These are phyloP conservation scores for Chalara sp. DNA, from an alignment of 2,329 filamentous ascomycete species.

Conservation along the genomic window DNA sequence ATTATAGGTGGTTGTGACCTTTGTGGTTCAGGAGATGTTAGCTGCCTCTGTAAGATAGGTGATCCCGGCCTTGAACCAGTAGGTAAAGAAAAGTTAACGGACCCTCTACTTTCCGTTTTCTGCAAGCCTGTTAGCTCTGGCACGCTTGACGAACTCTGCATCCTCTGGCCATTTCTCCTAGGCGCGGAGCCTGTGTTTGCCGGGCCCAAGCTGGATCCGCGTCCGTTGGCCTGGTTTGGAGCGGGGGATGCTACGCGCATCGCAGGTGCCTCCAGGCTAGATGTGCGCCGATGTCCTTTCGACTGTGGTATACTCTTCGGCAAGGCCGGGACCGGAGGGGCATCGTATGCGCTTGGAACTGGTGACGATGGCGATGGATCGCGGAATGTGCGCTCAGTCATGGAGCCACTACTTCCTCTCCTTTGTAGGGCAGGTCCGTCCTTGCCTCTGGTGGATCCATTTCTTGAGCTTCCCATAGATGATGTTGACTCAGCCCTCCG, in stretches of 20 bases:
- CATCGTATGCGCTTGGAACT: conserved; percentile 35
- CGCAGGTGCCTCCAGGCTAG: conserved; percentile 32
- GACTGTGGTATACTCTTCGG: conserved; percentile 42
- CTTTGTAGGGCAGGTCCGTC: conserved; percentile 47
- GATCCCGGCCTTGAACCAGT: conserved; percentile 29
- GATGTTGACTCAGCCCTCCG: conserved; percentile 67
- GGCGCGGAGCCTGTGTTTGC: conserved; percentile 7
- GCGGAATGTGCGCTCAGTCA: conserved; percentile 85
- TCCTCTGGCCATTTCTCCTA: conserved; percentile 18
- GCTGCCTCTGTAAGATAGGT: conserved; percentile 20
- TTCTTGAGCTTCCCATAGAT: conserved; percentile 49
- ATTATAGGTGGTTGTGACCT: conserved; percentile 21
- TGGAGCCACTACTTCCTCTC: conserved; percentile 67
- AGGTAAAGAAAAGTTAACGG: conserved; percentile 48
- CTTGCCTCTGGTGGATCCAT: conserved; percentile 32
- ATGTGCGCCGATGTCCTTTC: conserved; percentile 21
- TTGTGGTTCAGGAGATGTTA: conserved; percentile 25
- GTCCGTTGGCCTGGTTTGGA: conserved; percentile 19
- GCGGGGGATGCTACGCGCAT: conserved; percentile 25
- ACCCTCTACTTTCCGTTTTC: conserved; percentile 33
- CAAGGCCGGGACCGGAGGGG: conserved; percentile 71
- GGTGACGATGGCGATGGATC: conserved; percentile 58
- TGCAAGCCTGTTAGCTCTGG: conserved; percentile 36
- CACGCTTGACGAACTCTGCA: conserved; percentile 24
- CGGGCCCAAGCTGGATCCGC: conserved; percentile 25